A percentile compares a stretch with the other conserved stretches of the same genome.
These are phyloP conservation scores for Xylariales sp. DNA, from an alignment of 2,329 filamentous ascomycete species.

Conservation along the genomic window DNA sequence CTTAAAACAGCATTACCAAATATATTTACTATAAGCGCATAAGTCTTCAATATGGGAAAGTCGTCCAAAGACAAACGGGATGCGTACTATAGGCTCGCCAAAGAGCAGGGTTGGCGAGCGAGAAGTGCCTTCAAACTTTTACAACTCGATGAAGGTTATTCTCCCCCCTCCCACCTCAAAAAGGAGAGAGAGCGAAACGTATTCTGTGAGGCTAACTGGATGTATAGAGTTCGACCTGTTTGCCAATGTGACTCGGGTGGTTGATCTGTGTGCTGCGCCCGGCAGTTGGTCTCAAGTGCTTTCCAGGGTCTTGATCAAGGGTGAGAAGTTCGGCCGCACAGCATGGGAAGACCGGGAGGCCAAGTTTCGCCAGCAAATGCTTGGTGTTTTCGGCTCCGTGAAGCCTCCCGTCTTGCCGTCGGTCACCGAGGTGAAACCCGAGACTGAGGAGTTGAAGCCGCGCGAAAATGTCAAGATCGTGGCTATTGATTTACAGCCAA, in stretches of 20 bases:
- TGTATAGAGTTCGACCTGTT: slow-evolving; percentile 88
- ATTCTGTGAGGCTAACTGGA: slow-evolving; percentile 31
- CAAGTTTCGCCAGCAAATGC: slow-evolving; percentile 70
- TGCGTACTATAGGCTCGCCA: slow-evolving; percentile 96
- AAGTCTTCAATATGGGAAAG: slow-evolving; percentile 79
- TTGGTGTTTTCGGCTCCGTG: slow-evolving; percentile 60
- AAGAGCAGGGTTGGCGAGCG: slow-evolving; percentile 98
- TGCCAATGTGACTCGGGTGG: slow-evolving; percentile 87
- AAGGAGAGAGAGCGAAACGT: not conserved
- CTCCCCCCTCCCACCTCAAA: slow-evolving; percentile 8
- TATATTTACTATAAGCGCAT: not conserved
- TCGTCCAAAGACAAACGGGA: slow-evolving; percentile 99
- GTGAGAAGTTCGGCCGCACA: slow-evolving; percentile 86
- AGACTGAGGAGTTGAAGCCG: slow-evolving; percentile 53
- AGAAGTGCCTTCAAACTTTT: slow-evolving; percentile 96
- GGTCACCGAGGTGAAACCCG: slow-evolving; percentile 32
- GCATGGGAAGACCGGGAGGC: slow-evolving; percentile 89
- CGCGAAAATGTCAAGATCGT: slow-evolving; percentile 89
- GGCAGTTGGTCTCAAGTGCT: slow-evolving; percentile 98
- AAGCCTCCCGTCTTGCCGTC: slow-evolving; percentile 44
- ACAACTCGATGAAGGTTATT: slow-evolving; percentile 83
- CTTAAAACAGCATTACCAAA: not conserved
- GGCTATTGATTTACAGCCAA: slow-evolving; percentile 94
- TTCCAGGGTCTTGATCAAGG: slow-evolving; percentile 91
- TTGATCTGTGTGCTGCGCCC: slow-evolving; percentile 94